phyloP scores from a whole-genome alignment of 1,284 basidiomycete species.

The Apiotrichum domesticum region DNA sequence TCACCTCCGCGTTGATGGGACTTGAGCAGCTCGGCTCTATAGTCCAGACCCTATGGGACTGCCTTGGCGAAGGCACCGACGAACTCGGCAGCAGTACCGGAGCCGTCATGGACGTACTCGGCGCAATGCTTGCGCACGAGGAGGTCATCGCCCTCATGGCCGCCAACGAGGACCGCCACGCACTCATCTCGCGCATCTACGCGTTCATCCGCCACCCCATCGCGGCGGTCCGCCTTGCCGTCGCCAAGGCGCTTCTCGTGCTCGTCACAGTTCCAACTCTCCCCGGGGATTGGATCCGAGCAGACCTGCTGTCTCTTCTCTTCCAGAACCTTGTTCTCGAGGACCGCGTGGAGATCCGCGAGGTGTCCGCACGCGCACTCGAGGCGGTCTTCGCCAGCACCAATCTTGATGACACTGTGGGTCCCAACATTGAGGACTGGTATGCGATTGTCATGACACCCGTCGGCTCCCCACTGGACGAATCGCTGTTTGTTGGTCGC shows the following conservation, averaged over 20 bases:
- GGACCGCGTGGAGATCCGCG: constrained; percentile 77
- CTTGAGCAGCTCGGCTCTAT: constrained; percentile 58
- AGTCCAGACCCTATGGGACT: constrained; percentile 83
- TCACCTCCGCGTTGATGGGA: constrained; percentile 71
- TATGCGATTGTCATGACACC: constrained; percentile 87
- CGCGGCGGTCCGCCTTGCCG: constrained; percentile 82
- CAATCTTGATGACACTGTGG: constrained; percentile 33
- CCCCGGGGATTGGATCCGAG: constrained; percentile 72
- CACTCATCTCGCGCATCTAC: constrained; percentile 80
- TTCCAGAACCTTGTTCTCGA: constrained; percentile 95
- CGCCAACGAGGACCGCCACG: constrained; percentile 37
- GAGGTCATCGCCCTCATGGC: constrained; percentile 30
- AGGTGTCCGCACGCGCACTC: constrained; percentile 75
- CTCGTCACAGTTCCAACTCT: constrained; percentile 75
- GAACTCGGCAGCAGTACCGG: constrained; percentile 95
- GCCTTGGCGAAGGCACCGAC: constrained; percentile 88
- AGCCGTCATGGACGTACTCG: constrained; percentile 90
- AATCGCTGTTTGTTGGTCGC: constrained; percentile 58
- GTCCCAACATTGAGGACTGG: constrained; percentile 54
- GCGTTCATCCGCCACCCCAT: constrained; percentile 99
- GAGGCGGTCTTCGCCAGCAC: constrained; percentile 58
- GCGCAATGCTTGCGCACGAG: constrained; percentile 27
- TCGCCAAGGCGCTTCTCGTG: constrained; percentile 80
- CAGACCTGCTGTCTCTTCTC: constrained; percentile 71
- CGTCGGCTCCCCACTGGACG: constrained; percentile 72